Base-by-base conservation (phyloP, 495 filamentous ascomycete species). In the Diplogelasinospora grovesii region DNA sequence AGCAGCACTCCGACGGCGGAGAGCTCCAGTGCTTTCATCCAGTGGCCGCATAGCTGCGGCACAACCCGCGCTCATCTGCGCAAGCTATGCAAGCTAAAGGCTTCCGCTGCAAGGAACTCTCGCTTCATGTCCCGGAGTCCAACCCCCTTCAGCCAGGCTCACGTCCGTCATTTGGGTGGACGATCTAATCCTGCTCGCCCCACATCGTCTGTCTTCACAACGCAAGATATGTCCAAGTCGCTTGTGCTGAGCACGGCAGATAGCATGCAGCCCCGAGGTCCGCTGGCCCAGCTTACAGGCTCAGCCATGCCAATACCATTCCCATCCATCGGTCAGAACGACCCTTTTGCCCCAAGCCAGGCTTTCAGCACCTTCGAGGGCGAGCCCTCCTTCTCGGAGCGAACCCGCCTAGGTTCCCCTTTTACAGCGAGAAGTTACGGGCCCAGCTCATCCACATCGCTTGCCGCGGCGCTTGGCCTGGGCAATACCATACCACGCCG, bases 191-290 rank as follows among this genome's bases (percentile, higher is more conserved):
- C 64, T 4, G 57, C 50, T 14, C 60, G 46, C 15, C n/a, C n/a
- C n/a, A 60, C 57, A 5, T 41, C 56, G 1, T 56, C 57, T 6
- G 58, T 58, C 16, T 73, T 75, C 19, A 73, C 79, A 3, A 86
- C 83, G 8, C 81, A 85, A 29, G 88, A 92, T 39, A 83, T 97
- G 65, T 82, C 85, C 28, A 65, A 94, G 25, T 96, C 92, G 24
- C 76, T 98, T 24, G 74, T 79, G 3, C 74, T 87, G 14, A 89
- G 84, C 61, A 84, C 85, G 7, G 74, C 89, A 10, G 73, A 82
- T n/a, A 77, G 75, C 11, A 90, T 90, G 85, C 77, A 83, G 38
- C 78, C 76, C 1, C 70, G 75, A 23, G 83, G 78, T 30, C 81
- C 85, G 0, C 59, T 97, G 37, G 76, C 86, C 4, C 68, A 74